Evolutionary conservation across 75 land plant species (phyloP).

Genomic region (Adiantum capillusveneris): DNA sequence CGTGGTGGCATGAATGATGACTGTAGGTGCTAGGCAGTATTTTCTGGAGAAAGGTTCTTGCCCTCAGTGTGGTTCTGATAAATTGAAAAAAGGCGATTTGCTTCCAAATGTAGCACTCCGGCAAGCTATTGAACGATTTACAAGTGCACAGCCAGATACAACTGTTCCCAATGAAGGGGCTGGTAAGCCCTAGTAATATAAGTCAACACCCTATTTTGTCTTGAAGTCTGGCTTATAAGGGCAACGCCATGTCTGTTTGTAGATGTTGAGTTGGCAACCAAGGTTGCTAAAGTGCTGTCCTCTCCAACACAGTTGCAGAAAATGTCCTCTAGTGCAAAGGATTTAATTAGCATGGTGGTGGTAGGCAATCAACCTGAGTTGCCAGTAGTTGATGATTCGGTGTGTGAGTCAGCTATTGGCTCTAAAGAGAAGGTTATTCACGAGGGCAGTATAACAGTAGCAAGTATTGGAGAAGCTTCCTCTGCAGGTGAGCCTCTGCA

Average conservation of each 20-base stretch:
- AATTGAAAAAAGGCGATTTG: slow-evolving; percentile 48
- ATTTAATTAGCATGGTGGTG: slow-evolving; percentile 18
- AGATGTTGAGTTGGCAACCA: slow-evolving; percentile 78
- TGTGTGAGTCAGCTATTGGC: slow-evolving; percentile 14
- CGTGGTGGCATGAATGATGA: no score
- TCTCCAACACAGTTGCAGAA: slow-evolving; percentile 14
- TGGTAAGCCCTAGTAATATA: slow-evolving; percentile 10
- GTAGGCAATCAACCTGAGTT: slow-evolving; percentile 2
- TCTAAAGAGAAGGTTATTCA: slow-evolving; percentile 2
- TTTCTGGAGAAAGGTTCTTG: slow-evolving; percentile 46
- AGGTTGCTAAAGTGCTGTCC: slow-evolving; percentile 23
- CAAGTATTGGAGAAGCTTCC: neutral
- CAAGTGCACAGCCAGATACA: slow-evolving; percentile 37
- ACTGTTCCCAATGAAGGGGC: slow-evolving; percentile 30
- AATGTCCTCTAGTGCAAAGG: slow-evolving; percentile 32
- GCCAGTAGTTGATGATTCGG: slow-evolving; percentile 27
- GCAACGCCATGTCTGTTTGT: neutral
- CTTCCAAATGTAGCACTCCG: slow-evolving; percentile 74
- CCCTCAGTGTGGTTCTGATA: slow-evolving; percentile 66
- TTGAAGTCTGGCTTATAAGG: no score
- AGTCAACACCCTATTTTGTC: no score
- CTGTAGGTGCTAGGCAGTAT: slow-evolving; percentile 46
- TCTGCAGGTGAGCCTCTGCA: neutral
- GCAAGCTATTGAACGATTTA: slow-evolving; percentile 71
- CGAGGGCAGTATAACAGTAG: neutral